Percentiles rank a stretch among this genome's conserved stretches.
phyloP scores from a whole-genome alignment of 2,329 filamentous ascomycete species.

The Penicillium polonicum region DNA sequence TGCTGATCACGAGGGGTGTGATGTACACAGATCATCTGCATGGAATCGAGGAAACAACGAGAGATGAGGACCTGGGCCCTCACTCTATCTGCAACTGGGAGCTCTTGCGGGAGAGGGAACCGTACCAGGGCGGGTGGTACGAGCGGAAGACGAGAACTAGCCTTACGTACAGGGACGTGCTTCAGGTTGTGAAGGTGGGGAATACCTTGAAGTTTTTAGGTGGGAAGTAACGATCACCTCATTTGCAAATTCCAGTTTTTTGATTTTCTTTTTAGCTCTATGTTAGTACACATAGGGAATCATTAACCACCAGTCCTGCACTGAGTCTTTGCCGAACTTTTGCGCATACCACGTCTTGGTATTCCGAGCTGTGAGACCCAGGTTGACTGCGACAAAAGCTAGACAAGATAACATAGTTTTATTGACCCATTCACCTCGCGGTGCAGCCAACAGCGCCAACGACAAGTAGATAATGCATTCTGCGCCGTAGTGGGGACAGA shows the following conservation, averaged over 20 bases:
- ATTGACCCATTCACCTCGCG: conserved; percentile 65
- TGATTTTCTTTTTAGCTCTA: conserved; percentile 1
- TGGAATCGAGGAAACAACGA: conserved; percentile 55
- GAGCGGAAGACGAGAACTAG: conserved; percentile 55
- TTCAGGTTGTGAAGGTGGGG: conserved; percentile 73
- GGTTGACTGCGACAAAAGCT: conserved; percentile 73
- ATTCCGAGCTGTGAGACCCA: conserved; percentile 75
- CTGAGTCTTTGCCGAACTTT: conserved; percentile 68
- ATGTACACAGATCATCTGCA: conserved; percentile 60
- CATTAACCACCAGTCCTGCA: conserved; percentile 70
- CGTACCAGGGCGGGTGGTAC: conserved; percentile 44
- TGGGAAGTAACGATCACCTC: conserved; percentile 19
- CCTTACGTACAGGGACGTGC: conserved; percentile 75
- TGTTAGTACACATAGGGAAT: conserved; percentile 55
- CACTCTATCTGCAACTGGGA: conserved; percentile 57
- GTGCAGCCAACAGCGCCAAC: conserved; percentile 73
- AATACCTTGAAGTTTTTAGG: conserved; percentile 60
- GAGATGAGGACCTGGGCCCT: conserved; percentile 64
- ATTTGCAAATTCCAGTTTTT: not conserved
- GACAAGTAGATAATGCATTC: conserved; percentile 82
- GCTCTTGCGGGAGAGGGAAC: conserved; percentile 47
- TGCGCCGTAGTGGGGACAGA: conserved; percentile 89
- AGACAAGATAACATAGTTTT: conserved; percentile 68
- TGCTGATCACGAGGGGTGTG: conserved; percentile 56
- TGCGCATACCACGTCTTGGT: conserved; percentile 76